Evolutionary conservation across 2,329 filamentous ascomycete genomes (phyloP).

Genomic region (Cercospora janseana): DNA sequence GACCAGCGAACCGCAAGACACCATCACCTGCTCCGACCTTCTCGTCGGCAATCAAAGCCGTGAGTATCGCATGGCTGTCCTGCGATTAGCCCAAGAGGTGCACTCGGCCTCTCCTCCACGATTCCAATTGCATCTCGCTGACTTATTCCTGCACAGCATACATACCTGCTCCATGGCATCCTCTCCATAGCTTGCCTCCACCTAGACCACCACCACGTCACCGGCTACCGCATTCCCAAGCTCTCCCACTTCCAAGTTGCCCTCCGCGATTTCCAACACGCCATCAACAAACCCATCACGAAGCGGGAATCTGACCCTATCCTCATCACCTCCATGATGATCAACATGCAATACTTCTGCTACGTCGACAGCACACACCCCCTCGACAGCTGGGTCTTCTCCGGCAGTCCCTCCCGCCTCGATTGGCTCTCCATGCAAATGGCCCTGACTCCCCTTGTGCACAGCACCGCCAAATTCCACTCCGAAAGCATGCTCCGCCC

Average conservation of each 20-base stretch:
- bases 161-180: constrained; percentile 14
- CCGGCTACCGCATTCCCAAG: constrained; percentile 10
- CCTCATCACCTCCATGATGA: constrained; percentile 17
- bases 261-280: constrained; percentile 14
- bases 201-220: constrained; percentile 5
- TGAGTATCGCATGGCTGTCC: constrained; percentile 13
- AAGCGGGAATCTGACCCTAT: constrained; percentile 13
- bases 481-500: constrained; percentile 8
- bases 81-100: constrained; percentile 17
- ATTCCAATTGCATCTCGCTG: background rate
- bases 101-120: background rate
- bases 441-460: constrained; percentile 11
- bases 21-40: constrained; percentile 15
- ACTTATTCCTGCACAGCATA: constrained; percentile 5
- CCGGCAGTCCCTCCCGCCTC: constrained; percentile 5
- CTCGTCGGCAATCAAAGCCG: constrained; percentile 4
- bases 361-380: constrained; percentile 6
- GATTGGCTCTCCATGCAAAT: constrained; percentile 16
- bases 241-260: constrained; percentile 14
- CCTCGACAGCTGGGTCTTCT: constrained; percentile 14
- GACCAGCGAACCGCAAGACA: constrained; percentile 12
- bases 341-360: constrained; percentile 17
- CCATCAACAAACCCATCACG: constrained; percentile 13
- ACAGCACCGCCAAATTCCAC: constrained; percentile 8
- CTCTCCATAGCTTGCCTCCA: constrained; percentile 15